Evolutionary conservation across 768 basidiomycete genomes (phyloP), one percentile per base, ranked within the genome.

Genomic region (Cystobasidium tubakii): DNA sequence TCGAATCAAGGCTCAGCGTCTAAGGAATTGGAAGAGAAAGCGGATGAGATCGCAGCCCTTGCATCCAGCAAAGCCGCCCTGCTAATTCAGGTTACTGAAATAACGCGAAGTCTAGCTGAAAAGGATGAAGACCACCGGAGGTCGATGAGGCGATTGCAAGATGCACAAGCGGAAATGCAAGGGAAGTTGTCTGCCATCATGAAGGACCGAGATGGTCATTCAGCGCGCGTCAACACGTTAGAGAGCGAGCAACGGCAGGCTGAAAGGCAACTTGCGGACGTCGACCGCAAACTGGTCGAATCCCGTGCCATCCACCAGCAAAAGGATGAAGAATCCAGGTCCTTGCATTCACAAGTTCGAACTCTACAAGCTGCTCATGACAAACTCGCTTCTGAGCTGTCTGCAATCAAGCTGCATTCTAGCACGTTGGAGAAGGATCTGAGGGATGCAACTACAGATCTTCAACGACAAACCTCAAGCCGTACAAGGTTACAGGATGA

Each of bases 251-350:
- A 86, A 12, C 87, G 89, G 15, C 86, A 88, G 54, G 83, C 87
- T 10, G 90, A 89, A 79, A 87, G 88, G 53, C 90, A 95, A 77
- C 83, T 92, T 0, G 84, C 87, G 0, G 89, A 92, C 79, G 82
- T 95, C 77, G 85, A 87, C n/a, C 86, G 89, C 29, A 88, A 89
- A 1, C 85, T 88, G 15, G 87, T 86, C 1, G 91, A 92, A 23
- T 89, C 89, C 76, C 88, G 90, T 7, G 83, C 82, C 19, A 87
- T 88, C 83, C 86, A 92, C 77, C 85, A 88, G 82, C 86, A 85
- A 81, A 91, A 89, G 80, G 91, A 93, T 57, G 85, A 86, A 1
- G 87, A 89, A 27, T 84, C 90, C n/a, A 78, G 82, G 54, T 7
- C 53, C 12, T 15, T 89, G n/a, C 87, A 89, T 73, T 86, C 84